phyloP scores from a whole-genome alignment of 495 filamentous ascomycete species.

The Alectoria sarmentosa region DNA sequence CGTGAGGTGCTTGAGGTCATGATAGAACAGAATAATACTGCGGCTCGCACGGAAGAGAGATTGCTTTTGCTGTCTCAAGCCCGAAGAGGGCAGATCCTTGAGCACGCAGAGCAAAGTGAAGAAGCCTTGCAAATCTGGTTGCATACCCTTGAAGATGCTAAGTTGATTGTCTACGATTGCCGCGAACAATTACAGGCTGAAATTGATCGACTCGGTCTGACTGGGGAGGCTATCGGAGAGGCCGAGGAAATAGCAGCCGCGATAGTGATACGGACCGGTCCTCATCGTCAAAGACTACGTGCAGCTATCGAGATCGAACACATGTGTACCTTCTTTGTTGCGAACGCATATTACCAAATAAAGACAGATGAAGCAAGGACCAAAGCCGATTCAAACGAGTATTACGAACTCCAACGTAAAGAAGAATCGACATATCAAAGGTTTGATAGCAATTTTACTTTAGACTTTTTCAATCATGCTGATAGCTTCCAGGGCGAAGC shows the following conservation, averaged over 20 bases:
- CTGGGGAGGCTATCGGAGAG: slow-evolving; percentile 30
- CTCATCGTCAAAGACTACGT: slow-evolving; percentile 60
- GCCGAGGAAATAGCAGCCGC: slow-evolving; percentile 33
- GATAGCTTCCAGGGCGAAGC: no score
- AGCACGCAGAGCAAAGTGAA: slow-evolving; percentile 48
- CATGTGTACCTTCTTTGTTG: slow-evolving; percentile 74
- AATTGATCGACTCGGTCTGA: slow-evolving; percentile 30
- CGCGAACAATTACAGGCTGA: slow-evolving; percentile 53
- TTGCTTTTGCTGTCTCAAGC: slow-evolving; percentile 51
- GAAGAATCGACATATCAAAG: slow-evolving; percentile 68
- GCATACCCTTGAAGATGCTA: slow-evolving; percentile 47
- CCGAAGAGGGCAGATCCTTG: slow-evolving; percentile 64
- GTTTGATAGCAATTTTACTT: no score
- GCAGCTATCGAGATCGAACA: slow-evolving; percentile 73
- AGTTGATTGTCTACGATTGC: slow-evolving; percentile 53
- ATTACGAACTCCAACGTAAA: slow-evolving; percentile 53
- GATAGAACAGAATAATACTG: slow-evolving; percentile 70
- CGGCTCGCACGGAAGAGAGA: slow-evolving; percentile 60
- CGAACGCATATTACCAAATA: slow-evolving; percentile 75
- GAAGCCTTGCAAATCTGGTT: slow-evolving; percentile 65
- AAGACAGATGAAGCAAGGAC: slow-evolving; percentile 60
- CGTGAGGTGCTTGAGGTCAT: slow-evolving; percentile 79
- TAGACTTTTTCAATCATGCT: no score
- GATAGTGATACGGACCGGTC: slow-evolving; percentile 45
- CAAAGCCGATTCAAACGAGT: slow-evolving; percentile 56